Conservation (phyloP, 2,329 filamentous ascomycete genomes). For the Teratosphaeria zuluensis region DNA sequence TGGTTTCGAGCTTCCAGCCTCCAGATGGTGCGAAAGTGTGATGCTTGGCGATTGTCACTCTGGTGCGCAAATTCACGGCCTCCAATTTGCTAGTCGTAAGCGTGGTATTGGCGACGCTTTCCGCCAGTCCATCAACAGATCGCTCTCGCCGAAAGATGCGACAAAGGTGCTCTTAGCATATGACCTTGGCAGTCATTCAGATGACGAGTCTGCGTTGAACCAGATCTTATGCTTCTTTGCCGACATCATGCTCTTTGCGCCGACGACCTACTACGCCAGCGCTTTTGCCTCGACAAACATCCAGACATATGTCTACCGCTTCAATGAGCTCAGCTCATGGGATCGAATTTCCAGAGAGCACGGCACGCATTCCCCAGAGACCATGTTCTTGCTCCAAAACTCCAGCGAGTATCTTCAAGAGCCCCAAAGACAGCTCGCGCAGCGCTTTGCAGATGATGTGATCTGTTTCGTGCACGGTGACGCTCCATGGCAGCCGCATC, state of each 20-base stretch:
- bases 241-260: slow-evolving; percentile 39
- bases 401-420: slow-evolving; percentile 31
- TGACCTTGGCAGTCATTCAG: slow-evolving; percentile 26
- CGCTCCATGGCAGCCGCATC: slow-evolving; percentile 19
- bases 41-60: slow-evolving; percentile 41
- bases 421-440: slow-evolving; percentile 24
- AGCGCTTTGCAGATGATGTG: slow-evolving; percentile 29
- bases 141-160: not conserved
- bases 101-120: slow-evolving; percentile 22
- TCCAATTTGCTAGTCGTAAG: slow-evolving; percentile 7
- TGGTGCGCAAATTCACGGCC: slow-evolving; percentile 25
- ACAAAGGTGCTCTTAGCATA: slow-evolving; percentile 30
- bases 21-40: slow-evolving; percentile 37
- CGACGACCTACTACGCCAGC: slow-evolving; percentile 32
- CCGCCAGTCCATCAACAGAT: not conserved
- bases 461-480: slow-evolving; percentile 31
- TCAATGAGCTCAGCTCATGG: slow-evolving; percentile 42
- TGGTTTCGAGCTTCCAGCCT: slow-evolving; percentile 28
- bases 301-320: slow-evolving; percentile 32
- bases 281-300: slow-evolving; percentile 2
- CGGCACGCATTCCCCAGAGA: slow-evolving; percentile 37
- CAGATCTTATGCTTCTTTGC: slow-evolving; percentile 35
- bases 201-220: slow-evolving; percentile 34
- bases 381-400: slow-evolving; percentile 39
- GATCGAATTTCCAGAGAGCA: slow-evolving; percentile 31